Evolutionary conservation across 176 grass and related monocot species (phyloP), one percentile per base, ranked within the genome.

Genomic region (Typha latifolia): DNA sequence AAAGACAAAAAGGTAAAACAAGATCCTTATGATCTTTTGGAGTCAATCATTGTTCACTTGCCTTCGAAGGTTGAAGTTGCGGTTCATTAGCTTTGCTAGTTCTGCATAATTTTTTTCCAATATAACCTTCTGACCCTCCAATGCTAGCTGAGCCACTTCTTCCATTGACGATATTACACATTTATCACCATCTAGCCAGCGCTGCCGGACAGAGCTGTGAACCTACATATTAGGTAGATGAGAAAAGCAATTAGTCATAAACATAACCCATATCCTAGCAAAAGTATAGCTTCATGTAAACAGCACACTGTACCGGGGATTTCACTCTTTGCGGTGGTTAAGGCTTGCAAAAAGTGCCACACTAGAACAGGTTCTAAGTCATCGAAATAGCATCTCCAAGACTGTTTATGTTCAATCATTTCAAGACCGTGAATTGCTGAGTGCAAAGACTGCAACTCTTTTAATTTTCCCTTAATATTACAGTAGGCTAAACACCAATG

Each of bases 41-140:
- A 2, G 27, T 29, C 27, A 29, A 3, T 29, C 27, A 64, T 15
- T 64, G 50, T 68, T 24, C 4, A 51, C 56, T 69, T 77, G 77
- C 91, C 87, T 87, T 24, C 90, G 59, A 12, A 90, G 71, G 64
- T 95, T 83, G 47, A 89, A 95, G 66, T 95, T 95, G 51, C 14
- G 66, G 24, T 95, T 90, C 78, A 95, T 90, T 49, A 95, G 75
- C 34, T 51, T 72, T 8, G 49, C 72, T 14, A 95, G 80, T 14
- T 84, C 66, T 3, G 13, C 48, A 8, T 82, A 90, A 66, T 84
- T 77, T 68, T 78, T 84, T 63, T 86, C 64, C 68, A 86, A 34
- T 65, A 95, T 62, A 55, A 3, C 70, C 31, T 62, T 75, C 57
- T 72, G 77, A 19, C 88, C 88, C 69, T 91, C 79, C 18, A 80